Percentiles rank a stretch among this genome's conserved stretches.
Conservation (phyloP, 352 stramenopile species). For the Phytophthora crassamura region DNA sequence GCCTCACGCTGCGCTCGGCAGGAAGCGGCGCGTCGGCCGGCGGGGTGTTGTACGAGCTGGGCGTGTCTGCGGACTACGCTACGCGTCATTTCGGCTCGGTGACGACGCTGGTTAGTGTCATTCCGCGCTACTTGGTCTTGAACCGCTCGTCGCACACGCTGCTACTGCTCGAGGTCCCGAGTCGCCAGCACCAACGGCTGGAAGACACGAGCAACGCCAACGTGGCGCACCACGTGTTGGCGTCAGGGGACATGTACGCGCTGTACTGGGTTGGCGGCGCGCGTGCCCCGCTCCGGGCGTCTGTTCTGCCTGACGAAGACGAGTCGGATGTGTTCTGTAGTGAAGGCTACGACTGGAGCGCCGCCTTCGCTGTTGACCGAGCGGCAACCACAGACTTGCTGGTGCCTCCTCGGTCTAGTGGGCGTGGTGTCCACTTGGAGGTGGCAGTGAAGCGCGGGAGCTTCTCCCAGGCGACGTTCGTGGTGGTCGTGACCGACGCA, state of each 20-base stretch:
- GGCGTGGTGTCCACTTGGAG: slow-evolving; percentile 46
- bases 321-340: slow-evolving; percentile 24
- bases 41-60: slow-evolving; percentile 80
- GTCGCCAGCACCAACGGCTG: slow-evolving; percentile 31
- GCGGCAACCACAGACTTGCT: slow-evolving; percentile 54
- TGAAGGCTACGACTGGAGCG: slow-evolving; percentile 75
- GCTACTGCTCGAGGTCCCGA: slow-evolving; percentile 59
- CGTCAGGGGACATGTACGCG: slow-evolving; percentile 73
- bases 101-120: slow-evolving; percentile 85
- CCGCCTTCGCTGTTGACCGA: slow-evolving; percentile 57
- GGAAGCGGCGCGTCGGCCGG: slow-evolving; percentile 27
- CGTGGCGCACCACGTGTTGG: slow-evolving; percentile 76
- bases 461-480: slow-evolving; percentile 77
- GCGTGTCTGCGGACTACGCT: slow-evolving; percentile 81
- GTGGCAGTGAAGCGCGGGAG: slow-evolving; percentile 74
- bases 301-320: slow-evolving; percentile 54
- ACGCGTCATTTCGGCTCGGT: slow-evolving; percentile 85
- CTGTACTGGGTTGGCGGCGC: slow-evolving; percentile 77
- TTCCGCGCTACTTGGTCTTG: slow-evolving; percentile 79
- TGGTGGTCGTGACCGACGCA: slow-evolving; percentile 67
- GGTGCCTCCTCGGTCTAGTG: slow-evolving; percentile 51
- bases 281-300: slow-evolving; percentile 60
- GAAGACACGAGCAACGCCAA: slow-evolving; percentile 45
- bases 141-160: slow-evolving; percentile 76
- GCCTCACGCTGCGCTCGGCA: slow-evolving; percentile 57